Conservation (phyloP, 148 eudicot genomes). For the Fagopyrum homotropicum region DNA sequence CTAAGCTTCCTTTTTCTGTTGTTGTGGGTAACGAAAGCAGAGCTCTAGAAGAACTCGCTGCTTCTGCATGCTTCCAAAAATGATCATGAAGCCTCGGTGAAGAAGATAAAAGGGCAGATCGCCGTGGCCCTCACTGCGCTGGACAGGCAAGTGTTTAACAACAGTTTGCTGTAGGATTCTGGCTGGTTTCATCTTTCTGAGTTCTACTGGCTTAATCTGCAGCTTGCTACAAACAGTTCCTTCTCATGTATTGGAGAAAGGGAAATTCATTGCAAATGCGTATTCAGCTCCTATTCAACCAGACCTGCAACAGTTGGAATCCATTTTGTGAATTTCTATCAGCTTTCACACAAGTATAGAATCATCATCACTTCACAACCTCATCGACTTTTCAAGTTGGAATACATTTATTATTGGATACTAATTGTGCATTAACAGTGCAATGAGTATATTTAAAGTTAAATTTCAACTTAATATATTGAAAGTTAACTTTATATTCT, state of each 20-base stretch:
- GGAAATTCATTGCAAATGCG: constrained; percentile 82
- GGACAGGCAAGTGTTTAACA: constrained; percentile 41
- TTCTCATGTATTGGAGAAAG: constrained; percentile 66
- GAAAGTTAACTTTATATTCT: too few relatives aligned
- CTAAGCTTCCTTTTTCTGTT: background rate
- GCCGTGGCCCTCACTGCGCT: constrained; percentile 50
- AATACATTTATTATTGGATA: too few relatives aligned
- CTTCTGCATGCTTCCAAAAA: constrained; percentile 82
- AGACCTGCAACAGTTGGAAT: constrained; percentile 75
- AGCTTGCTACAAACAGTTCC: constrained; percentile 89
- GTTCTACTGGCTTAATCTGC: constrained; percentile 13
- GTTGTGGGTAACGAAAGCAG: constrained; percentile 20
- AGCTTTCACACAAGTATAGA: too few relatives aligned
- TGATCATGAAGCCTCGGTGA: constrained; percentile 46
- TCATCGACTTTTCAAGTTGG: too few relatives aligned
- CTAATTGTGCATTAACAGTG: too few relatives aligned
- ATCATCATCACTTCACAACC: too few relatives aligned
- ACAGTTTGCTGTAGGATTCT: background rate
- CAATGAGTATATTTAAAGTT: too few relatives aligned
- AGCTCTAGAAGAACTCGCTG: constrained; percentile 83
- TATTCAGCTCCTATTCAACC: constrained; percentile 44
- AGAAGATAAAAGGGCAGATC: constrained; percentile 68
- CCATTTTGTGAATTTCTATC: constrained; percentile 41
- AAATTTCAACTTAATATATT: too few relatives aligned
- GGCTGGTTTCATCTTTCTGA: background rate